Evolutionary conservation across 2,329 filamentous ascomycete genomes (phyloP).

Genomic region (Graphiopsis chlorocephala): DNA sequence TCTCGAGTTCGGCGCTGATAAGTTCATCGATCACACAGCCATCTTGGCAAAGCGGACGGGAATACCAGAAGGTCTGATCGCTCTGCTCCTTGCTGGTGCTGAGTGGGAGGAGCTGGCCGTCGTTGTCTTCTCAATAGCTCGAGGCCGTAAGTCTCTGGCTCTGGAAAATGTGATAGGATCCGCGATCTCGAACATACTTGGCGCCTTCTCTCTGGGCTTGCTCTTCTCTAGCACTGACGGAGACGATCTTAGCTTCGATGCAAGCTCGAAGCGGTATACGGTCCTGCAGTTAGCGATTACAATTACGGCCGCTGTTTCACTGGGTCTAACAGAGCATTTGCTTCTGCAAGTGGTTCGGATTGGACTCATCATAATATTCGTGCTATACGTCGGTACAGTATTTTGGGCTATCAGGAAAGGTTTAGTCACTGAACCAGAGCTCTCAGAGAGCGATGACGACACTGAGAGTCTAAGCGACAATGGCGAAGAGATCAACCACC

Average conservation of each 20-base stretch:
- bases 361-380: slow-evolving; percentile 34
- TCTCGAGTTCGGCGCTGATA: slow-evolving; percentile 53
- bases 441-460: slow-evolving; percentile 40
- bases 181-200: slow-evolving; percentile 55
- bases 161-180: slow-evolving; percentile 57
- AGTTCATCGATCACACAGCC: slow-evolving; percentile 53
- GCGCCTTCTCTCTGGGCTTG: slow-evolving; percentile 54
- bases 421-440: slow-evolving; percentile 40
- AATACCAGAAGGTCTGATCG: slow-evolving; percentile 49
- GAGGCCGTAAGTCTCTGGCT: slow-evolving; percentile 47
- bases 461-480: slow-evolving; percentile 30
- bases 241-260: slow-evolving; percentile 41
- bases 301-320: slow-evolving; percentile 41
- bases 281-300: slow-evolving; percentile 43
- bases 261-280: slow-evolving; percentile 50
- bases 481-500: slow-evolving; percentile 14
- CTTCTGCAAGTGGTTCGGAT: not conserved
- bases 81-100: slow-evolving; percentile 52
- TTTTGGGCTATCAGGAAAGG: slow-evolving; percentile 47
- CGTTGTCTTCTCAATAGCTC: slow-evolving; percentile 48
- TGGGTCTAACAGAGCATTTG: slow-evolving; percentile 23
- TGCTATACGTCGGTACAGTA: slow-evolving; percentile 45
- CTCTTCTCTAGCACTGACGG: slow-evolving; percentile 37
- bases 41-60: slow-evolving; percentile 45
- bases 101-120: slow-evolving; percentile 58